These are phyloP conservation scores for Phytophthora litchii DNA, from an alignment of 352 stramenopile genomes.

Conservation along the genomic window DNA sequence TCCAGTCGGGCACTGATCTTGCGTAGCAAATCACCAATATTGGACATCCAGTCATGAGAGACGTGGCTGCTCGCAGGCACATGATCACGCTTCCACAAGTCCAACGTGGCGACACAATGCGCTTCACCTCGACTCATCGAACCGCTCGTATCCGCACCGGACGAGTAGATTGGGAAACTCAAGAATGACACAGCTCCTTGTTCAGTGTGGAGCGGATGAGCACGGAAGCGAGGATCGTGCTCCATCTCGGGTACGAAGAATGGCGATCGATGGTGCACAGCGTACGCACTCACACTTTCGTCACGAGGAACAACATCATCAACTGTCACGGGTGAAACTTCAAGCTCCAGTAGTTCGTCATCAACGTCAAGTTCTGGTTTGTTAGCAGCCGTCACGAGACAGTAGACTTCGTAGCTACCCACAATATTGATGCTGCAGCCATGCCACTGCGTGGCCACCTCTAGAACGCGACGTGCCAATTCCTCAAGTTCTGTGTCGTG, in stretches of 20 bases:
- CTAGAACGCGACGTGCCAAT: conserved; percentile 51
- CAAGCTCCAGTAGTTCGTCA: conserved; percentile 32
- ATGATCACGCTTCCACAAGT: conserved; percentile 66
- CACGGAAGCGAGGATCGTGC: conserved; percentile 67
- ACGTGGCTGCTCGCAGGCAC: conserved; percentile 63
- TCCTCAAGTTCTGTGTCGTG: conserved; percentile 59
- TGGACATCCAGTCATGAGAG: conserved; percentile 62
- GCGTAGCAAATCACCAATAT: conserved; percentile 38
- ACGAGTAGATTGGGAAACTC: conserved; percentile 74
- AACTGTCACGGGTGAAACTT: conserved; percentile 47
- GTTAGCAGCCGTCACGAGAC: conserved; percentile 58
- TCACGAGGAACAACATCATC: conserved; percentile 66
- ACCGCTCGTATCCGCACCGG: conserved; percentile 20
- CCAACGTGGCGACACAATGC: conserved; percentile 69
- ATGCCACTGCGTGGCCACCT: conserved; percentile 69
- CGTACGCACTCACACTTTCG: conserved; percentile 74
- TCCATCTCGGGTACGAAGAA: conserved; percentile 76
- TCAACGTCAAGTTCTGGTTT: conserved; percentile 37
- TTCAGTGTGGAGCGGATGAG: conserved; percentile 70
- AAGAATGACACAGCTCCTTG: conserved; percentile 61
- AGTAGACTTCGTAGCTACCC: conserved; percentile 63
- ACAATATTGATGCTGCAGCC: conserved; percentile 76
- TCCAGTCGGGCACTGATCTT: conserved; percentile 57
- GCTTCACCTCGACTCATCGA: conserved; percentile 18
- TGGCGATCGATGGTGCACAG: conserved; percentile 60